Evolutionary conservation across 2,329 filamentous ascomycete species (phyloP), one percentile per base, ranked within the genome.

Genomic region (Fusarium stilboides): DNA sequence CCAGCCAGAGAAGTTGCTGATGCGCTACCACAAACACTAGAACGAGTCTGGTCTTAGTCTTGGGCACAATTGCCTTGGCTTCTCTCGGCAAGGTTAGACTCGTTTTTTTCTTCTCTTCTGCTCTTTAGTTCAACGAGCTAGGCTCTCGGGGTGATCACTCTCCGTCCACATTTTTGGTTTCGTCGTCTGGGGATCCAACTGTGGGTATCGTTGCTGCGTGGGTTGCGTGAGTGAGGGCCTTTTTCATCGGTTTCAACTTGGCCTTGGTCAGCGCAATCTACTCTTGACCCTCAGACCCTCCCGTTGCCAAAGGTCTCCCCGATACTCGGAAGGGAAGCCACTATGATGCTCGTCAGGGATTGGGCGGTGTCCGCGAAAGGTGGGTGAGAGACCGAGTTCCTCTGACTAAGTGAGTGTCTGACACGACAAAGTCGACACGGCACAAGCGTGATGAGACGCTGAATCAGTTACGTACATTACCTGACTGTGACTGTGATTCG

Each of bases 201-300:
- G 55, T 49, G 55, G 51, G 36, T 40, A 15, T 13, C 28, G 28
- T 31, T 13, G 28, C 14, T 14, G 9, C 28, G 12, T 6, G 24
- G 9, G 14, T 33, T 63, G 46, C 22, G 54, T 49, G 24, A 62
- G 20, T 37, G 50, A 36, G 34, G 17, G 34, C 45, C 44, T 50
- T 44, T 57, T 53, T 36, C 47, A 42, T 36, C 34, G 19, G 55
- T 53, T 59, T 63, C 47, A 42, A 54, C 34, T 36, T 36, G 34
- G 34, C 17, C 57, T 62, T 64, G 59, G 54, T 59, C 59, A 61
- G 51, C 66, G 66, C 56, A 67, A 65, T 65, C 66, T 69, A 49
- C 53, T 34, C 26, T 31, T 31, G 28, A 31, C 28, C 28, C 28
- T 31, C 28, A 31, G 28, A 31, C 28, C 28, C 22, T 24, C 22